Evolutionary conservation across 1,139 yeast species (phyloP).

Genomic region (Sugiyamaella neomexicana): DNA sequence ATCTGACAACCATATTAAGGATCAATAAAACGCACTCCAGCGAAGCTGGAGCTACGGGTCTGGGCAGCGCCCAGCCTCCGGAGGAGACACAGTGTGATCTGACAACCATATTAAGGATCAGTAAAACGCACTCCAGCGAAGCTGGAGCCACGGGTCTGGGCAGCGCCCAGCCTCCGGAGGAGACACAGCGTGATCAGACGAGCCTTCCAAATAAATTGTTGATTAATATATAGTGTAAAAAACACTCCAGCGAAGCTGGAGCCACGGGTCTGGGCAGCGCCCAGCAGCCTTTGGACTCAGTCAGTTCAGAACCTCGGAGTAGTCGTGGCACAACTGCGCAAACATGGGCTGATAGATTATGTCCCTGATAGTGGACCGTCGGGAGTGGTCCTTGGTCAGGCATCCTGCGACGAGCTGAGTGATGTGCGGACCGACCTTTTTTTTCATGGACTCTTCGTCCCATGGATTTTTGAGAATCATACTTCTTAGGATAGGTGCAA

Average conservation of each 20-base stretch:
- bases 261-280: too few relatives aligned
- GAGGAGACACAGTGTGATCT: too few relatives aligned
- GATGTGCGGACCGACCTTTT: constrained; percentile 38
- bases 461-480: constrained; percentile 70
- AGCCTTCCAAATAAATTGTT: not conserved
- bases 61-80: too few relatives aligned
- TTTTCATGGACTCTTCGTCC: constrained; percentile 47
- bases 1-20: too few relatives aligned
- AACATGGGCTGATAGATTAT: constrained; percentile 11
- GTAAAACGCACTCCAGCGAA: not conserved
- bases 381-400: constrained; percentile 51
- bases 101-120: too few relatives aligned
- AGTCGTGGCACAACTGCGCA: constrained; percentile 2
- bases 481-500: constrained; percentile 74
- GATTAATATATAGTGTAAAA: too few relatives aligned
- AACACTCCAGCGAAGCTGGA: too few relatives aligned
- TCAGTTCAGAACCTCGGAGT: constrained; percentile 7
- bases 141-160: not conserved
- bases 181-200: too few relatives aligned
- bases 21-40: too few relatives aligned
- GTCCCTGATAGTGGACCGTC: constrained; percentile 52
- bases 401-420: constrained; percentile 57
- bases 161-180: not conserved
- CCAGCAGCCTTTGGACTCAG: not conserved
- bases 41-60: too few relatives aligned